Percentiles rank a stretch among this genome's conserved stretches.
These are phyloP conservation scores for Vanrija humicola DNA, from an alignment of 1,284 basidiomycete genomes.

Conservation along the genomic window DNA sequence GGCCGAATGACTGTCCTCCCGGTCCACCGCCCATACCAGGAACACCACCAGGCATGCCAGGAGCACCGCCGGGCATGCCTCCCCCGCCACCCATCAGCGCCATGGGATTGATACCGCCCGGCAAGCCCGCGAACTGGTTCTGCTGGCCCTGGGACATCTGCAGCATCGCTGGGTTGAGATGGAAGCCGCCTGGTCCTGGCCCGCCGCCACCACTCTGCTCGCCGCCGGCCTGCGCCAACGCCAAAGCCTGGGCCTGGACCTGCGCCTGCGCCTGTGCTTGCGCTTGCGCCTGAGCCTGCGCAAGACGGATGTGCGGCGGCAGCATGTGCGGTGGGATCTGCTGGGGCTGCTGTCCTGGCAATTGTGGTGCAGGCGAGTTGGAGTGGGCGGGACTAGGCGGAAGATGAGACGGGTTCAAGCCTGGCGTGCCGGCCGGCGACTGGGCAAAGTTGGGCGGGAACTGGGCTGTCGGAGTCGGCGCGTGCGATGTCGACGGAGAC, in stretches of 20 bases:
- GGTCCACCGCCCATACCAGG: background rate
- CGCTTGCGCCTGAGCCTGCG: background rate
- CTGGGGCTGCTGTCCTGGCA: background rate
- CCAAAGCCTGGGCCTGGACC: slow-evolving; percentile 12
- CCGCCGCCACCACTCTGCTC: background rate
- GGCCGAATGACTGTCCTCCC: background rate
- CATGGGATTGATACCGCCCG: slow-evolving; percentile 7
- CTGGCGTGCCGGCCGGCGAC: background rate
- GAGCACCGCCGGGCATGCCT: background rate
- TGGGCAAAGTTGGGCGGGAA: background rate
- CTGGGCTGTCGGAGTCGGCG: background rate
- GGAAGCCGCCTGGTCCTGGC: background rate
- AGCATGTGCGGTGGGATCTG: background rate
- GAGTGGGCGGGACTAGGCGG: background rate
- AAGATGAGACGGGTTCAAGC: background rate
- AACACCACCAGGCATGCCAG: background rate
- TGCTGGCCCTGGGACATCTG: background rate
- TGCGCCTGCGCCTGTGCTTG: slow-evolving; percentile 6
- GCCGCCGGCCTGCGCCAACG: background rate
- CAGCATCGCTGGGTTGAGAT: slow-evolving; percentile 5
- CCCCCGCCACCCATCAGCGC: slow-evolving; percentile 8
- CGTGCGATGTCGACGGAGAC: background rate
- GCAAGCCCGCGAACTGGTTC: background rate
- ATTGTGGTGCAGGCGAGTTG: background rate
- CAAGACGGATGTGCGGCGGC: background rate